A percentile compares a stretch with the other conserved stretches of the same genome.
Evolutionary conservation across 768 basidiomycete genomes (phyloP).

Genomic region (Stropharia rugosoannulata): DNA sequence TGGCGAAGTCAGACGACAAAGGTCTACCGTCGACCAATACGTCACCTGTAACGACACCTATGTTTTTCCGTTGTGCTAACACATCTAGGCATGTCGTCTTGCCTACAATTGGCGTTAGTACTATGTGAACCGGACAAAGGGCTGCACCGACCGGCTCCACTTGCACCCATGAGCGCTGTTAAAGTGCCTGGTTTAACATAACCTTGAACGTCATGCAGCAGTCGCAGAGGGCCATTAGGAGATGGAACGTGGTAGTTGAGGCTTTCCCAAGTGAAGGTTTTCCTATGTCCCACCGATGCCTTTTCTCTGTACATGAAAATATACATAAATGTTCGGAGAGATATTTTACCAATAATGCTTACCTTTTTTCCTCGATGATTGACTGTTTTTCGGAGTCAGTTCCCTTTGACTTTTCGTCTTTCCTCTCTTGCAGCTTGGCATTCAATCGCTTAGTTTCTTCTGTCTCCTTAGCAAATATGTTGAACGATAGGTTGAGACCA

Average conservation of each 20-base stretch:
- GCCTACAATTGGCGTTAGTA: constrained; percentile 33
- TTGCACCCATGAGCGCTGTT: constrained; percentile 87
- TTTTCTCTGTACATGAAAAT: not conserved
- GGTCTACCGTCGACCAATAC: constrained; percentile 66
- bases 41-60: constrained; percentile 64
- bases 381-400: constrained; percentile 16
- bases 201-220: constrained; percentile 76
- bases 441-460: constrained; percentile 55
- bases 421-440: constrained; percentile 50
- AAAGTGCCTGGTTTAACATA: constrained; percentile 87
- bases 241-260: constrained; percentile 79
- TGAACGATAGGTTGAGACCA: constrained; percentile 44
- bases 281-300: constrained; percentile 30
- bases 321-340: not conserved
- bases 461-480: constrained; percentile 62
- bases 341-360: not conserved
- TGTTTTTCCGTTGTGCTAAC: constrained; percentile 70
- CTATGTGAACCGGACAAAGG: not conserved
- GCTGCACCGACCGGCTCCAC: constrained; percentile 58
- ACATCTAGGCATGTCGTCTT: constrained; percentile 80
- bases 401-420: constrained; percentile 36
- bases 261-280: constrained; percentile 79
- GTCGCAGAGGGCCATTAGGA: constrained; percentile 52
- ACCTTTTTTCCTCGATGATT: constrained; percentile 3
- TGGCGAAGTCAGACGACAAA: constrained; percentile 50